These are phyloP conservation scores for Penstemon newberryi DNA, from an alignment of 257 asterid genomes.

Conservation along the genomic window DNA sequence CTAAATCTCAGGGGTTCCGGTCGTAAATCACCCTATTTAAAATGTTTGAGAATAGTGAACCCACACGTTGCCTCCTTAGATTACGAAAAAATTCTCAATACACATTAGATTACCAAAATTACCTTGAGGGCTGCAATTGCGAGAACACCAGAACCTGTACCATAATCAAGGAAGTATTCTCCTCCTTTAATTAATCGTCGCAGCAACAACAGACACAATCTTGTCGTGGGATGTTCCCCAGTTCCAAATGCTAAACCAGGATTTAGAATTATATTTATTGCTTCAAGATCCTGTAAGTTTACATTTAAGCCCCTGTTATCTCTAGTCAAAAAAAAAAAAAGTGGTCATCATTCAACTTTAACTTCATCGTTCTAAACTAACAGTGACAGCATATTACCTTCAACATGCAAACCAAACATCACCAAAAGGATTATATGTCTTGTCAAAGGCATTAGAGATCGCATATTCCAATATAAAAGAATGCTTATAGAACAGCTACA, in stretches of 20 bases:
- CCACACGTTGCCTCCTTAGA: no score
- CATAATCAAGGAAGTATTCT: constrained; percentile 82
- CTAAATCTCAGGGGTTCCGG: no score
- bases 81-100: no score
- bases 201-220: constrained; percentile 73
- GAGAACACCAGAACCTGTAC: constrained; percentile 94
- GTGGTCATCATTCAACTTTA: background rate
- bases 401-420: background rate
- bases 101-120: background rate
- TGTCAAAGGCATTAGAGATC: background rate
- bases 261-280: constrained; percentile 69
- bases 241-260: constrained; percentile 99
- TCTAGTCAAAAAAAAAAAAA: background rate
- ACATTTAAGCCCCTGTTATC: constrained; percentile 19
- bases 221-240: constrained; percentile 94
- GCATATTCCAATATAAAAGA: background rate
- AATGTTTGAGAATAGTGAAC: no score
- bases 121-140: constrained; percentile 95
- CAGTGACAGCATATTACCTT: background rate
- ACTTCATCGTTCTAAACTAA: background rate
- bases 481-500: background rate
- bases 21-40: no score
- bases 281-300: constrained; percentile 61
- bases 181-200: constrained; percentile 73
- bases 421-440: background rate